Evolutionary conservation across 257 asterid species (phyloP), one percentile per base, ranked within the genome.

Genomic region (Eustoma russellianum): DNA sequence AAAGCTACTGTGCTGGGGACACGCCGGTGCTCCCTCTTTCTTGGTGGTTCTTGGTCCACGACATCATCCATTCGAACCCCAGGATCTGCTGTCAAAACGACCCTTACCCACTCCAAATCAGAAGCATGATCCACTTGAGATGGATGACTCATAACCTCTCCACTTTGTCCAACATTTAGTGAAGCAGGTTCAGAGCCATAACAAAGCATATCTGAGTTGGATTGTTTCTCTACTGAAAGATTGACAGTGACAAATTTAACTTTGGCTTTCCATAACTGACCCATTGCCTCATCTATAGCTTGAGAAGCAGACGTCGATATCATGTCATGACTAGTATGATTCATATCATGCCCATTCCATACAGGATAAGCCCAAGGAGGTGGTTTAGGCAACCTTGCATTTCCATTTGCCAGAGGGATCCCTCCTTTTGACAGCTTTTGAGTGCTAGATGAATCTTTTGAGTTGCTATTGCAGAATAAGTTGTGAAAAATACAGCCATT

Each of bases 331-430:
- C 93, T 82, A 71, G 70, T 75, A 15, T 83, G 87, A 76, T 79
- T 65, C 79, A 66, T 66, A 79, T 88, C 98, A 65, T 81, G 92
- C 60, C 95, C 86, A 48, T 69, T 74, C 83, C 94, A 70, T 55
- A 85, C 67, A 66, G 97, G 98, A 81, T 79, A 92, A 55, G 98
- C 98, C 98, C 98, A 92, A 43, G 97, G 98, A 17, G 98, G 98
- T 52, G 98, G 97, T 80, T 88, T 88, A 46, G 84, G 97, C 79
- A 92, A 74, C 56, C 88, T 70, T 28, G 77, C 97, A 79, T 92
- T 95, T 67, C 98, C 95, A 77, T 92, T 88, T 41, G 98, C 98
- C 74, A 88, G 68, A 33, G 98, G 98, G 62, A 92, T 92, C 53
- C 98, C 98, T 62, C 97, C 98, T 83, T 67, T 92, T 45, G 95